Conservation (phyloP, 208 protist species). For the Herpetomonas muscarum region DNA sequence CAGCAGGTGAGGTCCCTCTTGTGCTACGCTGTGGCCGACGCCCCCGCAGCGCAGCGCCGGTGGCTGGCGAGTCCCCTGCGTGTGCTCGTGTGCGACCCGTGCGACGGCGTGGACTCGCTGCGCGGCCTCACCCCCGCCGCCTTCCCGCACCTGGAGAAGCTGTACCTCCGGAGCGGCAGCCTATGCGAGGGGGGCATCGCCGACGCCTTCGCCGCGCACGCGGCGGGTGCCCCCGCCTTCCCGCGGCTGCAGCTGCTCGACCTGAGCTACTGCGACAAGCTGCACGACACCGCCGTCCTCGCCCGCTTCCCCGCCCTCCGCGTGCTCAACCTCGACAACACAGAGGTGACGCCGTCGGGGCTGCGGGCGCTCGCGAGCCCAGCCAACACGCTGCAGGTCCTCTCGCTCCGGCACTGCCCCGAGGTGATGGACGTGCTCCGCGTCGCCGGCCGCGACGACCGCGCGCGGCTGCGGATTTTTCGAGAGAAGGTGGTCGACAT, state of each 20-base stretch:
- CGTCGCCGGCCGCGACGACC: constrained; percentile 14
- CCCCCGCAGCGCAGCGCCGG: neutral
- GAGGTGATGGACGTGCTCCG: constrained; percentile 12
- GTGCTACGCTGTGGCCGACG: neutral
- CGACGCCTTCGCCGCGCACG: constrained; percentile 14
- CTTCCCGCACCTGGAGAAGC: constrained; percentile 29
- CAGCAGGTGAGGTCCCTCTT: neutral
- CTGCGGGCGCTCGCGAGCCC: constrained; percentile 21
- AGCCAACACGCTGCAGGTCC: constrained; percentile 23
- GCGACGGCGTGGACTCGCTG: constrained; percentile 36
- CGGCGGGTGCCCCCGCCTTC: constrained; percentile 16
- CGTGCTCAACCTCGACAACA: constrained; percentile 55
- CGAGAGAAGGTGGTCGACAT: constrained; percentile 19
- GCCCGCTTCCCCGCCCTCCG: constrained; percentile 26
- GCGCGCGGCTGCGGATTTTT: constrained; percentile 12
- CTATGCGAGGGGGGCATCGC: constrained; percentile 20
- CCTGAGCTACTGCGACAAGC: constrained; percentile 62
- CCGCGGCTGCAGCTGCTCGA: constrained; percentile 31
- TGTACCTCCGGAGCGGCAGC: constrained; percentile 52
- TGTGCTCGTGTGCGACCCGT: constrained; percentile 52
- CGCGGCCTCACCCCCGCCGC: constrained; percentile 22
- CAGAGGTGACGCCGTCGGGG: constrained; percentile 34
- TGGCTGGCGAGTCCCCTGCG: constrained; percentile 19
- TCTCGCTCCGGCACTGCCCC: constrained; percentile 50
- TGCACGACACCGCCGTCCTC: constrained; percentile 29